Evolutionary conservation across 495 filamentous ascomycete genomes (phyloP).

Genomic region (Aspergillus sparsus): DNA sequence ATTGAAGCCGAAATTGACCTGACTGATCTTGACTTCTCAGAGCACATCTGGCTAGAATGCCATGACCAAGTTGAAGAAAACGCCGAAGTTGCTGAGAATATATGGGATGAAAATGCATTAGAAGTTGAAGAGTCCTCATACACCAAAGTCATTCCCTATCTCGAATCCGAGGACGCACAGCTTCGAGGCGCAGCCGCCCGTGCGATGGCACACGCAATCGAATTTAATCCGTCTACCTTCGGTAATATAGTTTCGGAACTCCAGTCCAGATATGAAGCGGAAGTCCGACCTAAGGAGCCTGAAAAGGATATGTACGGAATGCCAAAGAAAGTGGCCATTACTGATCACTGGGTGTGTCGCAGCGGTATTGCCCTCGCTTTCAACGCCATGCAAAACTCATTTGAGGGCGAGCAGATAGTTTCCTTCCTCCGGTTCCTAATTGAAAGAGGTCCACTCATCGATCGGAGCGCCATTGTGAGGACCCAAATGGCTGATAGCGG

Average conservation of each 20-base stretch:
- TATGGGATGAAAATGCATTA: slow-evolving; percentile 93
- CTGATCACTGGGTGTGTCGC: slow-evolving; percentile 86
- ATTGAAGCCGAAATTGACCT: slow-evolving; percentile 90
- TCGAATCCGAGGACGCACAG: slow-evolving; percentile 74
- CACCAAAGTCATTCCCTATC: slow-evolving; percentile 69
- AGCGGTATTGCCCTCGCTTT: slow-evolving; percentile 88
- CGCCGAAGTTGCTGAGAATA: slow-evolving; percentile 73
- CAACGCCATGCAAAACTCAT: slow-evolving; percentile 68
- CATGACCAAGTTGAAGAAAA: slow-evolving; percentile 93
- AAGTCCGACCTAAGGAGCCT: slow-evolving; percentile 76
- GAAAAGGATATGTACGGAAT: slow-evolving; percentile 91
- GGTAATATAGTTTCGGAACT: slow-evolving; percentile 60
- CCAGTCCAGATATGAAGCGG: slow-evolving; percentile 66
- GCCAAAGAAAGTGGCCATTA: slow-evolving; percentile 78
- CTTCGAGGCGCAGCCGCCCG: slow-evolving; percentile 81
- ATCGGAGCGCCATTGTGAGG: slow-evolving; percentile 73
- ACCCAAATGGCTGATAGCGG: slow-evolving; percentile 93
- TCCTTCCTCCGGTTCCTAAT: slow-evolving; percentile 82
- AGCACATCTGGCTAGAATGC: slow-evolving; percentile 89
- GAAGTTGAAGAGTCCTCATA: slow-evolving; percentile 66
- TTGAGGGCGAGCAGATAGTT: slow-evolving; percentile 68
- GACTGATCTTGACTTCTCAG: slow-evolving; percentile 78
- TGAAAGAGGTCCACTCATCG: slow-evolving; percentile 77
- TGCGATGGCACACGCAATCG: slow-evolving; percentile 72
- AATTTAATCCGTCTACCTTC: slow-evolving; percentile 57